Base-by-base conservation (phyloP, 2,329 filamentous ascomycete species). In the Aspergillus melleus region DNA sequence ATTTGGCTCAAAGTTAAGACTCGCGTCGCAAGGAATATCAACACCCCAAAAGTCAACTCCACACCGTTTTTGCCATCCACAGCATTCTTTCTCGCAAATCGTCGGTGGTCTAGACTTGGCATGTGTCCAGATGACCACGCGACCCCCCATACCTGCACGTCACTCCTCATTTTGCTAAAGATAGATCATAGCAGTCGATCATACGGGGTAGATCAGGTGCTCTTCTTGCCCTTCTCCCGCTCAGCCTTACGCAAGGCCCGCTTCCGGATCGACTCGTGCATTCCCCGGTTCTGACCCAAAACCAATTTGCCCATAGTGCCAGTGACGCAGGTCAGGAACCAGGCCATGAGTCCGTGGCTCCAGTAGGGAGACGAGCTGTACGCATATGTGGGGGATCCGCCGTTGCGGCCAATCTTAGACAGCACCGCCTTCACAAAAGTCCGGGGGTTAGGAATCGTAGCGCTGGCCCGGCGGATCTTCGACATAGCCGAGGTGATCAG, bases 401-500 rank as follows among this genome's bases (percentile, higher is more conserved):
- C 90, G 58, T 85, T 86, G 52, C 87, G 79, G 10, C 94, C 94
- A 69, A 99, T 84, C 82, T 95, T 96, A 64, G 84, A 80, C 60
- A 99, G 80, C 0, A 90, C 86, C 6, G 90, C 82, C 69, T 85
- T 86, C 58, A 99, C 95, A 75, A 98, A 98, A 56, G 84, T 81
- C 74, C 88, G 89, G 14, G 94, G 90, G 60, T 84, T 92, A 10
- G 95, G 95, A 50, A 98, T 90, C 59, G 92, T 80, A 50, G 88
- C 77, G 64, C 86, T 94, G 0, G 92, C 81, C 58, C 88, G 89
- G 70, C 91, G 89, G 69, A 99, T 87, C 84, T 99, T 99, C 79
- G 90, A 94, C 95, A 99, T 99, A 71, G 94, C 92, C 1, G 91
- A 94, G 4, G 92, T 96, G 70, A 99, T 91, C 52, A 99, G 86